A percentile compares a stretch with the other conserved stretches of the same genome.
Evolutionary conservation across 2,329 filamentous ascomycete genomes (phyloP).

Genomic region (Alternaria sp.): DNA sequence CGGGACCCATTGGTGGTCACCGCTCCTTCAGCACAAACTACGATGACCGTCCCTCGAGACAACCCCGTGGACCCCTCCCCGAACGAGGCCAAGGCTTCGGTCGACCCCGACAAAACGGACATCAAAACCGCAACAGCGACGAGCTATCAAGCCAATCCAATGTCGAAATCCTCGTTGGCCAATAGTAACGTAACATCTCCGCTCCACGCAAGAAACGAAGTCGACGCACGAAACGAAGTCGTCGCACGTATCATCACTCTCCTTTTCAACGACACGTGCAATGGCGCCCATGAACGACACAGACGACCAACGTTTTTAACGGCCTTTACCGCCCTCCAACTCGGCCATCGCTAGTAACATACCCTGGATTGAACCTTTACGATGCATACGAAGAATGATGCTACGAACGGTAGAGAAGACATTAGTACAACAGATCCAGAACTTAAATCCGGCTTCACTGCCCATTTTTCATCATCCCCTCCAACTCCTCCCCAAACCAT

Average conservation of each 20-base stretch:
- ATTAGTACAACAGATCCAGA: slow-evolving; percentile 37
- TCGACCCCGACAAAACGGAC: slow-evolving; percentile 66
- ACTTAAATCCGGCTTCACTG: slow-evolving; percentile 39
- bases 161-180: slow-evolving; percentile 71
- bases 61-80: slow-evolving; percentile 68
- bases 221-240: slow-evolving; percentile 29
- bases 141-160: slow-evolving; percentile 68
- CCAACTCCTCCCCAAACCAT: not conserved
- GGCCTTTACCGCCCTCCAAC: slow-evolving; percentile 35
- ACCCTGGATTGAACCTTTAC: slow-evolving; percentile 46
- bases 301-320: slow-evolving; percentile 44
- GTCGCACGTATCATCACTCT: slow-evolving; percentile 36
- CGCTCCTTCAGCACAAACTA: slow-evolving; percentile 67
- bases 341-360: slow-evolving; percentile 33
- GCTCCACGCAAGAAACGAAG: slow-evolving; percentile 12
- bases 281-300: slow-evolving; percentile 41
- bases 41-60: slow-evolving; percentile 67
- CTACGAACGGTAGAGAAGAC: slow-evolving; percentile 51
- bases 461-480: slow-evolving; percentile 30
- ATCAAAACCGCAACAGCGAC: slow-evolving; percentile 68
- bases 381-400: slow-evolving; percentile 54
- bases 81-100: slow-evolving; percentile 68
- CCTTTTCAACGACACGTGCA: slow-evolving; percentile 33
- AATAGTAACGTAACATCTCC: slow-evolving; percentile 45
- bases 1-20: slow-evolving; percentile 71